Base-by-base conservation (phyloP, 345 rosid genomes). In the Acer campestre region DNA sequence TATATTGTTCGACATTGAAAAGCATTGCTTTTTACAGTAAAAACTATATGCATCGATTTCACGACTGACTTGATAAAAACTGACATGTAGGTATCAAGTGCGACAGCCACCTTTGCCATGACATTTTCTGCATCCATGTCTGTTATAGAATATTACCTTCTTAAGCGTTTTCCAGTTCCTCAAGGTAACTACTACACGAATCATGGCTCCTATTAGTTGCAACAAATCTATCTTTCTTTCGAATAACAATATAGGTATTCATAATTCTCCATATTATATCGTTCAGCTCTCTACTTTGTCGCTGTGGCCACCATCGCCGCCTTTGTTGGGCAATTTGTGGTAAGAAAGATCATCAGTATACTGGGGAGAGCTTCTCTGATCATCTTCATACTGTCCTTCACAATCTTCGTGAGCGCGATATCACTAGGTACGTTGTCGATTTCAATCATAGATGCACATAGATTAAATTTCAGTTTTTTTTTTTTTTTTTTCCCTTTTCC, bases 31-130 rank as follows among this genome's bases (percentile, higher is more conserved):
- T 68, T 44, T 68, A 68, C 29, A 6, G 42, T 38, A 13, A 16
- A 44, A 44, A 11, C 18, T 44, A 18, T 42, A 20, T 10, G 31
- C 29, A 53, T 61, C 4, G 10, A 6, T 46, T 38, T n/a, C 56
- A 20, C 7, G 4, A 62, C 53, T 44, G 29, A 75, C 22, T 53
- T 17, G 8, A 29, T 64, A 6, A 61, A 20, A 67, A 11, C 71
- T 40, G 76, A 0, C 3, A 1, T 72, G 74, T 53, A 88, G 91
- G 88, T 88, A 25, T 80, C 87, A 67, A 85, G 87, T 82, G 86
- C 91, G 38, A 88, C 90, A 6, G 73, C 87, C 27, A 86, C 90
- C 74, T 86, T 88, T 74, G 79, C 82, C 27, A 85, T 86, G 90
- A 51, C 78, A 68, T 88, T 88, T 71, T 86, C 90, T 7, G 84